Evolutionary conservation across 441 rosid genomes (phyloP).

Genomic region (Pelargonium fulgidum): DNA sequence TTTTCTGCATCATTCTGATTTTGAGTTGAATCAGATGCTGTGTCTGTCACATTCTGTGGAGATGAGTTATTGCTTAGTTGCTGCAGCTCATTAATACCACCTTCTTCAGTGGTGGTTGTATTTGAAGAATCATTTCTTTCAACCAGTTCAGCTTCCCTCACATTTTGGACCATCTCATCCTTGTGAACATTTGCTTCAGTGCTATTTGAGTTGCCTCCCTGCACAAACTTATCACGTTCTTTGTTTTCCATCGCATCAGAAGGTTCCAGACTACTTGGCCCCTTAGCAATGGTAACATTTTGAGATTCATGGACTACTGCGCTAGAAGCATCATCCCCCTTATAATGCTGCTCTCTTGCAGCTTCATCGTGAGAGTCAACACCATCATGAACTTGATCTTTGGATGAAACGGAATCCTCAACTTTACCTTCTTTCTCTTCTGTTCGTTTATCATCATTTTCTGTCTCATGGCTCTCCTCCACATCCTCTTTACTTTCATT

Average conservation of each 20-base stretch:
- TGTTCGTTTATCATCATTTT: background rate
- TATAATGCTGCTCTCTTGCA: slow-evolving; percentile 25
- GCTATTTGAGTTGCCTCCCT: background rate
- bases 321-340: slow-evolving; percentile 28
- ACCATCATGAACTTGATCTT: background rate
- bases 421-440: slow-evolving; percentile 2
- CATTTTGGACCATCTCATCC: background rate
- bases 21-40: slow-evolving; percentile 15
- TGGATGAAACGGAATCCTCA: background rate
- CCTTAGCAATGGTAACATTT: slow-evolving; percentile 1
- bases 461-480: background rate
- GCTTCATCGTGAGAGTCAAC: slow-evolving; percentile 10
- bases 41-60: slow-evolving; percentile 4
- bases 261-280: background rate
- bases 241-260: background rate
- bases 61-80: no score
- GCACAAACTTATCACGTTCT: background rate
- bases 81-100: background rate
- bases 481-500: slow-evolving; percentile 10
- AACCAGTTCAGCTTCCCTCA: background rate
- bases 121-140: background rate
- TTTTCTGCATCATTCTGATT: slow-evolving; percentile 28
- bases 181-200: background rate
- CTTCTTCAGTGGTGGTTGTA: slow-evolving; percentile 2
- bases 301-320: slow-evolving; percentile 24